These are phyloP conservation scores for Cochlearia excelsa DNA, from an alignment of 345 rosid genomes.

Conservation along the genomic window DNA sequence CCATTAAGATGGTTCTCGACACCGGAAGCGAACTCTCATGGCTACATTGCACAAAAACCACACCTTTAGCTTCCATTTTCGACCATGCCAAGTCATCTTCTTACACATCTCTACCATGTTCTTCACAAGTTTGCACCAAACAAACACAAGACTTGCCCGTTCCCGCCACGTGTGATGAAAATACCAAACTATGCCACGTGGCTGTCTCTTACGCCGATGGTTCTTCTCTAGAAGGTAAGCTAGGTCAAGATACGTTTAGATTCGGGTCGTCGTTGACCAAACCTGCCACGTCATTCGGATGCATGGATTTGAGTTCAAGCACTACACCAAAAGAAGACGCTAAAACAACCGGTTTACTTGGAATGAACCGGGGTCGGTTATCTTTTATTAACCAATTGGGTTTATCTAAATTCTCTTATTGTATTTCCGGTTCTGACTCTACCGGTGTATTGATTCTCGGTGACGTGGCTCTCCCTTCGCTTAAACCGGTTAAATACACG, in stretches of 20 bases:
- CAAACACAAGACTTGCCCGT: slow-evolving; percentile 47
- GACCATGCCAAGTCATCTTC: slow-evolving; percentile 46
- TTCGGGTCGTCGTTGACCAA: slow-evolving; percentile 38
- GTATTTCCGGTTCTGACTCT: slow-evolving; percentile 64
- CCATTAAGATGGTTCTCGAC: slow-evolving; percentile 63
- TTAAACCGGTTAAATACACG: slow-evolving; percentile 46
- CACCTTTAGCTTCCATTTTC: slow-evolving; percentile 38
- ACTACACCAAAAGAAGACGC: slow-evolving; percentile 48
- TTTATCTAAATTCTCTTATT: slow-evolving; percentile 61
- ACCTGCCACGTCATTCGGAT: slow-evolving; percentile 51
- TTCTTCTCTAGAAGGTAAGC: slow-evolving; percentile 57
- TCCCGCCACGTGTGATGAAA: slow-evolving; percentile 50
- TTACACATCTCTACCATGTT: slow-evolving; percentile 47
- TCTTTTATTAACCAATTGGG: slow-evolving; percentile 64
- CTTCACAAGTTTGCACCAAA: slow-evolving; percentile 46
- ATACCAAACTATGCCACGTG: slow-evolving; percentile 48
- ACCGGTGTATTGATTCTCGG: slow-evolving; percentile 63
- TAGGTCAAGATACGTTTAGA: slow-evolving; percentile 44
- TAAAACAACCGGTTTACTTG: slow-evolving; percentile 52
- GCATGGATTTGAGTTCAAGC: slow-evolving; percentile 57
- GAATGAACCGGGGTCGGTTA: slow-evolving; percentile 74
- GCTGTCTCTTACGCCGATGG: slow-evolving; percentile 56
- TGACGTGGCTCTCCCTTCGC: slow-evolving; percentile 43
- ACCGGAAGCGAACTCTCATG: slow-evolving; percentile 82
- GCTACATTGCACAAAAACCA: slow-evolving; percentile 52